Percentiles rank a stretch among this genome's conserved stretches.
phyloP scores from a whole-genome alignment of 1,139 yeast genomes.

The Yamadazyma atmosphaerica region DNA sequence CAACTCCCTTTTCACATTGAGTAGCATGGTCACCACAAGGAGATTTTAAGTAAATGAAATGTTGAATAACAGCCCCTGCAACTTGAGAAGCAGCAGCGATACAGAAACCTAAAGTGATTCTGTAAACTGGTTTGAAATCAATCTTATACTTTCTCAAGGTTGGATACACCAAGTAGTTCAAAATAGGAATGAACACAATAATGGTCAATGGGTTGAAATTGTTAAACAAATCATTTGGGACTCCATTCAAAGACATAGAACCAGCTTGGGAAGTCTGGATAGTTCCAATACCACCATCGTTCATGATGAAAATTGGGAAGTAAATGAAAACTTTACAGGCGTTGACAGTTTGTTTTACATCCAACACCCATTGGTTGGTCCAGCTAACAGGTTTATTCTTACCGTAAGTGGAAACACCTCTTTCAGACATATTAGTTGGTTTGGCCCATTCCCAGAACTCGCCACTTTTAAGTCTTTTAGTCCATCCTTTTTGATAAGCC shows the following conservation, averaged over 20 bases:
- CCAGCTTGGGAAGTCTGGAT: conserved; percentile 67
- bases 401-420: conserved; percentile 30
- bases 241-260: conserved; percentile 63
- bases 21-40: conserved; percentile 47
- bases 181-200: conserved; percentile 62
- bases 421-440: conserved; percentile 47
- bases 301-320: conserved; percentile 61
- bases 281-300: conserved; percentile 66
- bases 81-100: conserved; percentile 39
- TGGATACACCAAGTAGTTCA: conserved; percentile 61
- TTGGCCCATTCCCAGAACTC: conserved; percentile 57
- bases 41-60: conserved; percentile 32
- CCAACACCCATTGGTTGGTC: conserved; percentile 61
- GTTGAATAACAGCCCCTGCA: conserved; percentile 43
- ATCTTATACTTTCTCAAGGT: conserved; percentile 48
- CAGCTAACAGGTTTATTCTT: conserved; percentile 39
- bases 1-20: conserved; percentile 44
- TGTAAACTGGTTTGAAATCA: conserved; percentile 36
- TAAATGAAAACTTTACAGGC: conserved; percentile 66
- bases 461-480: conserved; percentile 33
- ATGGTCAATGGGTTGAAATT: conserved; percentile 70
- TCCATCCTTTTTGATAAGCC: conserved; percentile 41
- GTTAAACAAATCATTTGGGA: conserved; percentile 70
- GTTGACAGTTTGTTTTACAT: conserved; percentile 55
- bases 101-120: conserved; percentile 37